These are phyloP conservation scores for Xylaria curta DNA, from an alignment of 495 filamentous ascomycete species.

Conservation along the genomic window DNA sequence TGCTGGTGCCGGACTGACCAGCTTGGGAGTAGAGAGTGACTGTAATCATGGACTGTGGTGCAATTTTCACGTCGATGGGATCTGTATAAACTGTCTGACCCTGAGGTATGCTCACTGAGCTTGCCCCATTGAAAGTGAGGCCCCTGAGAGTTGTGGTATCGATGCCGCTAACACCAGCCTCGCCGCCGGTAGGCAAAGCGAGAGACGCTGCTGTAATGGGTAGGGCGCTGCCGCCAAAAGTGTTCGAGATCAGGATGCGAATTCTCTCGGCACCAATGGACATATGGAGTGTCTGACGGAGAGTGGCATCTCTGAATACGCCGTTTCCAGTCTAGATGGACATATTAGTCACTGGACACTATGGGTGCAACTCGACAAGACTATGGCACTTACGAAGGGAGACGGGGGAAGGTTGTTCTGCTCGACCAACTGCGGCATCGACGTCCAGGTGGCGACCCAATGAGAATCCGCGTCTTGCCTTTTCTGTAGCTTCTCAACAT, in stretches of 20 bases:
- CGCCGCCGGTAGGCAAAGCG: slow-evolving; percentile 56
- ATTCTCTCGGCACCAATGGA: slow-evolving; percentile 61
- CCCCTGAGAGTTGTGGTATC: slow-evolving; percentile 54
- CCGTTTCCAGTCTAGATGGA: slow-evolving; percentile 33
- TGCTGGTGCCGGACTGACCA: slow-evolving; percentile 62
- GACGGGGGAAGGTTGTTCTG: slow-evolving; percentile 64
- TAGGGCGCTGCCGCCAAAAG: slow-evolving; percentile 66
- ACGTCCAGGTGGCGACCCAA: slow-evolving; percentile 71
- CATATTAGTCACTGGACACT: slow-evolving; percentile 1
- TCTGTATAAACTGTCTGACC: slow-evolving; percentile 68
- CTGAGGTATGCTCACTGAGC: slow-evolving; percentile 60
- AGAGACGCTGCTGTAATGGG: slow-evolving; percentile 66
- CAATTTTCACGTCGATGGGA: slow-evolving; percentile 62
- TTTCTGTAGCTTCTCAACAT: background rate
- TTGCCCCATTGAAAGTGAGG: slow-evolving; percentile 63
- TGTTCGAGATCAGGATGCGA: slow-evolving; percentile 71
- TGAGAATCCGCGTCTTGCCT: slow-evolving; percentile 48
- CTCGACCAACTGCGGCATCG: slow-evolving; percentile 72
- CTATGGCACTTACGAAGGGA: slow-evolving; percentile 58
- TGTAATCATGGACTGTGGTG: slow-evolving; percentile 56
- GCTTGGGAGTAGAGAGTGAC: slow-evolving; percentile 64
- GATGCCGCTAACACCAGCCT: slow-evolving; percentile 60
- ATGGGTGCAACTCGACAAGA: background rate
- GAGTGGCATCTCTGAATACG: slow-evolving; percentile 60
- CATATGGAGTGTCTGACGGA: slow-evolving; percentile 71